Evolutionary conservation across 208 protist species (phyloP).

Genomic region (Crithidia bombi): DNA sequence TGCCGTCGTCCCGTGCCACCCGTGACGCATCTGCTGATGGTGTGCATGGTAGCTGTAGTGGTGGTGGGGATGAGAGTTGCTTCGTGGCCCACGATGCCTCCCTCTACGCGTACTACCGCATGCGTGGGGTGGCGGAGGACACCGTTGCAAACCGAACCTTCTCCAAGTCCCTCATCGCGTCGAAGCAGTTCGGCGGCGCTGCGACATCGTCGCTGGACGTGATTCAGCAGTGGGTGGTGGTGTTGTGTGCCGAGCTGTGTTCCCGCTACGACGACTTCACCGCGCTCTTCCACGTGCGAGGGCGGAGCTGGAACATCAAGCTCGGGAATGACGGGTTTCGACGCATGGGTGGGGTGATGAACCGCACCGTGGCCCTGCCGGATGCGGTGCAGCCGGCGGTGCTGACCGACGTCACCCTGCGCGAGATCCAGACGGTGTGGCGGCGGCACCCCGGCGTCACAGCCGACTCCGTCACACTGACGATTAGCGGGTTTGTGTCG

Average conservation of each 20-base stretch:
- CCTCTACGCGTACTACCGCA: constrained; percentile 41
- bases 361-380: constrained; percentile 49
- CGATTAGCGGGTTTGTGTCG: constrained; percentile 35
- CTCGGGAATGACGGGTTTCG: constrained; percentile 51
- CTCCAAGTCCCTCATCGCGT: constrained; percentile 63
- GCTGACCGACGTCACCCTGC: constrained; percentile 24
- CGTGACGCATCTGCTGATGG: too few species aligned
- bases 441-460: background rate
- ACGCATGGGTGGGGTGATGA: constrained; percentile 35
- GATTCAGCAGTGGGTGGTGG: constrained; percentile 60
- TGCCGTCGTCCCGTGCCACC: too few species aligned
- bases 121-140: constrained; percentile 53
- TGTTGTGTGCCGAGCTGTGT: constrained; percentile 62
- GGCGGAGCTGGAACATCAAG: constrained; percentile 64
- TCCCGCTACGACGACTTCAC: constrained; percentile 58
- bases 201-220: constrained; percentile 27
- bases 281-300: constrained; percentile 32
- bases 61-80: too few species aligned
- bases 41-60: too few species aligned
- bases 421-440: constrained; percentile 15
- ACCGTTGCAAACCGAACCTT: constrained; percentile 47
- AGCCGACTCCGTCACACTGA: constrained; percentile 37
- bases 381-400: constrained; percentile 41
- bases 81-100: constrained; percentile 1
- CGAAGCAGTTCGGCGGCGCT: constrained; percentile 66